Evolutionary conservation across 179 eudicot species (phyloP).

Genomic region (Beta corolliflora): DNA sequence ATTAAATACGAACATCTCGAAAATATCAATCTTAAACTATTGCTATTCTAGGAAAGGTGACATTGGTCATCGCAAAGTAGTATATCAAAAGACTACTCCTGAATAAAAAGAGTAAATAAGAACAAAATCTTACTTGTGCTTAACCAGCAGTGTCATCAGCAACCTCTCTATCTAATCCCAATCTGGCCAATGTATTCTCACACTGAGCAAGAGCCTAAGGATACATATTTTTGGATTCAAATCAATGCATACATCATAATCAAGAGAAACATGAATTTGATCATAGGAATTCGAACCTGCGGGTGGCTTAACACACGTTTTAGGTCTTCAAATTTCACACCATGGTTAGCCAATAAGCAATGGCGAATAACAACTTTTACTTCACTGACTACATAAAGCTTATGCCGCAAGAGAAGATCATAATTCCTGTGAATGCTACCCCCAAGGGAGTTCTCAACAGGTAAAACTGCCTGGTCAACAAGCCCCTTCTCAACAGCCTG

Average conservation of each 20-base stretch:
- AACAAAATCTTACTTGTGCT: slow-evolving; percentile 55
- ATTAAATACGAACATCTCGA: neutral
- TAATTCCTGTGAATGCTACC: slow-evolving; percentile 92
- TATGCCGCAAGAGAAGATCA: slow-evolving; percentile 76
- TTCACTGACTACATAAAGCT: slow-evolving; percentile 88
- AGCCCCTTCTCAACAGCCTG: slow-evolving; percentile 82
- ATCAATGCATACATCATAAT: slow-evolving; percentile 2
- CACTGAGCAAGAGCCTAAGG: slow-evolving; percentile 95
- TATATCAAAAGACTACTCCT: neutral
- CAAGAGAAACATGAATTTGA: slow-evolving; percentile 20
- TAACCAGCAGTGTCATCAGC: slow-evolving; percentile 93
- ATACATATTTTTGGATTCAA: slow-evolving; percentile 2
- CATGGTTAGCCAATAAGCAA: slow-evolving; percentile 78
- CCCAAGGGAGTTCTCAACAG: slow-evolving; percentile 91
- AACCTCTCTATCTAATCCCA: slow-evolving; percentile 75
- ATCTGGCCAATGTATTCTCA: slow-evolving; percentile 65
- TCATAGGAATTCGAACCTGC: slow-evolving; percentile 47
- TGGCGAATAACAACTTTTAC: slow-evolving; percentile 71
- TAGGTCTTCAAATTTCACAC: slow-evolving; percentile 63
- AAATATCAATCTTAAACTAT: neutral
- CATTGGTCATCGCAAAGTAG: neutral
- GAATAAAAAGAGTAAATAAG: neutral
- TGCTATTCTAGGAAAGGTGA: neutral
- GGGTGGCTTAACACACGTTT: slow-evolving; percentile 89
- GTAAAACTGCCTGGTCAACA: slow-evolving; percentile 88